Percentiles rank a stretch among this genome's conserved stretches.
phyloP scores from a whole-genome alignment of 495 filamentous ascomycete species.

The Lepraria neglecta region DNA sequence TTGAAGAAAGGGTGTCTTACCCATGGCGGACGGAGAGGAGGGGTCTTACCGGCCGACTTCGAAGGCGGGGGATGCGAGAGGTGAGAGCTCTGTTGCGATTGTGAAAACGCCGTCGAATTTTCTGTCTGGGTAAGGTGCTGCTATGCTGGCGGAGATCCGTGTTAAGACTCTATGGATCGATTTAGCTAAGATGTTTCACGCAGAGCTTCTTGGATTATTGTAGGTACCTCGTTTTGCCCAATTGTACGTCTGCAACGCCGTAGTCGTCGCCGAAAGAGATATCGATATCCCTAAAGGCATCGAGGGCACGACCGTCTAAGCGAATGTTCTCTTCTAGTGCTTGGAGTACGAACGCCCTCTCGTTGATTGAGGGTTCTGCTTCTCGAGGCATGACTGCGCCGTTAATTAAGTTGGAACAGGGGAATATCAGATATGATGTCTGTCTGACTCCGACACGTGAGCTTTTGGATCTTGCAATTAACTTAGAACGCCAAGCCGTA shows the following conservation, averaged over 20 bases:
- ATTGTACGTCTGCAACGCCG: slow-evolving; percentile 78
- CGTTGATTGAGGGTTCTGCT: slow-evolving; percentile 71
- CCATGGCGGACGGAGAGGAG: slow-evolving; percentile 2
- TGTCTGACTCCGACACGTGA: not conserved
- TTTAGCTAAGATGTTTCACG: slow-evolving; percentile 20
- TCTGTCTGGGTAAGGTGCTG: slow-evolving; percentile 74
- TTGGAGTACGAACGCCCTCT: slow-evolving; percentile 68
- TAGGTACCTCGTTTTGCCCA: slow-evolving; percentile 82
- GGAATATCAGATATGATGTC: not conserved
- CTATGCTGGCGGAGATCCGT: slow-evolving; percentile 80
- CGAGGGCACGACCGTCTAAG: slow-evolving; percentile 72
- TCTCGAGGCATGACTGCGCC: slow-evolving; percentile 70
- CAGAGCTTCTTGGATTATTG: not conserved
- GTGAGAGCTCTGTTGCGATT: slow-evolving; percentile 80
- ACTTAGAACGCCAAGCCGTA: too few species aligned
- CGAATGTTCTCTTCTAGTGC: slow-evolving; percentile 70
- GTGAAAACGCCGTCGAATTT: slow-evolving; percentile 92
- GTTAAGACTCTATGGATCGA: slow-evolving; percentile 59
- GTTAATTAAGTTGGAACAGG: too few species aligned
- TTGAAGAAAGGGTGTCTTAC: not conserved
- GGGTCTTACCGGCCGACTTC: slow-evolving; percentile 63
- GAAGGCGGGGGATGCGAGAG: slow-evolving; percentile 89
- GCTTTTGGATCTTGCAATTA: not conserved
- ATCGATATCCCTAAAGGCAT: slow-evolving; percentile 68
- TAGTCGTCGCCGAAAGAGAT: slow-evolving; percentile 84